Conservation (phyloP, 2,329 filamentous ascomycete species). For the Beauveria sp. region DNA sequence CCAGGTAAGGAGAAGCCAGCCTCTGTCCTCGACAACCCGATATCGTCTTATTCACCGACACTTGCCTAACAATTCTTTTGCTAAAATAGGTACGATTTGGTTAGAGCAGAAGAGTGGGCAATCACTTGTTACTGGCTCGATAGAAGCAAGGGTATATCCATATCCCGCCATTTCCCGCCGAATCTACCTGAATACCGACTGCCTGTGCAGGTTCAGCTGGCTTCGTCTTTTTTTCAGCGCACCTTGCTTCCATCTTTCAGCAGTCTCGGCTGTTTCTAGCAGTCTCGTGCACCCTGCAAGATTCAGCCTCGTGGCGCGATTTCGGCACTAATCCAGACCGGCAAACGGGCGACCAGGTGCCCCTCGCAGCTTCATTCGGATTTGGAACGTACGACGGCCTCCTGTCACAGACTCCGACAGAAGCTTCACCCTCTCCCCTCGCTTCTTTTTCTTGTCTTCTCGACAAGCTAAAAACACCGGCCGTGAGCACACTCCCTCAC, state of each 20-base stretch:
- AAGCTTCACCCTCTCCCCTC: background rate
- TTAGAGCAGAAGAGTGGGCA: background rate
- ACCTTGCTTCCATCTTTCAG: background rate
- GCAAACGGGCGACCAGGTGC: too few species aligned
- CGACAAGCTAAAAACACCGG: background rate
- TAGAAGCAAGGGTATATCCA: background rate
- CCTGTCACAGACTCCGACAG: background rate
- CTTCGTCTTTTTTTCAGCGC: background rate
- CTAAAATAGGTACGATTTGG: background rate
- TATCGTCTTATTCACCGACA: constrained; percentile 3
- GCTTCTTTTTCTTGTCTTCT: background rate
- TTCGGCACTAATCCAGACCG: background rate
- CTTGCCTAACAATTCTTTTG: background rate
- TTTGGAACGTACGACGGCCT: background rate
- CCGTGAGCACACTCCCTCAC: background rate
- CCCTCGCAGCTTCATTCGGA: background rate
- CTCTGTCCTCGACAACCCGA: background rate
- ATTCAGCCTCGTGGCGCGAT: background rate
- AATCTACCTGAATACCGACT: background rate
- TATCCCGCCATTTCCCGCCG: constrained; percentile 3
- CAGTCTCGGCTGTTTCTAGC: background rate
- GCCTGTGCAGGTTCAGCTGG: background rate
- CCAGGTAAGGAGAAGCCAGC: background rate
- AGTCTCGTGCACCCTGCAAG: background rate
- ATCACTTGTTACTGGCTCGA: background rate